Percentiles rank a stretch among this genome's conserved stretches.
These are phyloP conservation scores for Emergomyces africanus DNA, from an alignment of 2,329 filamentous ascomycete genomes.

Conservation along the genomic window DNA sequence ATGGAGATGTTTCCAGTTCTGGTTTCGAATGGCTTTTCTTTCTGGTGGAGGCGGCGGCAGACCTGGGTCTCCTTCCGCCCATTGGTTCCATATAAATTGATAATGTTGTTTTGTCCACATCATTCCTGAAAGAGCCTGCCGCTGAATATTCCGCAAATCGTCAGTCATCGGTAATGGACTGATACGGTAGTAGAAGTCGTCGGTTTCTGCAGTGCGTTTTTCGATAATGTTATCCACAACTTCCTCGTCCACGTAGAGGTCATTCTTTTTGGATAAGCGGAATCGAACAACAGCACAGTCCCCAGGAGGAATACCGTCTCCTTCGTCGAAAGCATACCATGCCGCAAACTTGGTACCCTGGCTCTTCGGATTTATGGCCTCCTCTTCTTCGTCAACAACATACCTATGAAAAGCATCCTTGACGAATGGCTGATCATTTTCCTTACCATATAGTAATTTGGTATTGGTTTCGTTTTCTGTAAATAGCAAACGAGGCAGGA, in stretches of 20 bases:
- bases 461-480: constrained; percentile 95
- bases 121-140: constrained; percentile 91
- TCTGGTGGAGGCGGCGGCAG: constrained; percentile 74
- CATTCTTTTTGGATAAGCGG: constrained; percentile 62
- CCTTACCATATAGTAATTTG: constrained; percentile 58
- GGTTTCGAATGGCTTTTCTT: constrained; percentile 70
- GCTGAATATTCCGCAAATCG: constrained; percentile 86
- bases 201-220: constrained; percentile 72
- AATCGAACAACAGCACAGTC: constrained; percentile 95
- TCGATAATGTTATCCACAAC: constrained; percentile 85
- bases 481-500: constrained; percentile 74
- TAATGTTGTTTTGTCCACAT: constrained; percentile 98
- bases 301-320: constrained; percentile 71
- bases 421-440: constrained; percentile 73
- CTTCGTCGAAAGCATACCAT: constrained; percentile 87
- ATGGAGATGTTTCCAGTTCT: constrained; percentile 88
- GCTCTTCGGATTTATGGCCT: constrained; percentile 65
- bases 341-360: constrained; percentile 80
- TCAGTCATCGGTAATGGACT: constrained; percentile 90
- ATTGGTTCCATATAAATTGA: constrained; percentile 94
- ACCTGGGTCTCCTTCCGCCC: constrained; percentile 84
- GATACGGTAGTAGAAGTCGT: constrained; percentile 90
- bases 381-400: constrained; percentile 70
- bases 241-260: constrained; percentile 80
- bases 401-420: constrained; percentile 91